Conservation (phyloP, 208 protist genomes). For the Leptomonas seymouri region DNA sequence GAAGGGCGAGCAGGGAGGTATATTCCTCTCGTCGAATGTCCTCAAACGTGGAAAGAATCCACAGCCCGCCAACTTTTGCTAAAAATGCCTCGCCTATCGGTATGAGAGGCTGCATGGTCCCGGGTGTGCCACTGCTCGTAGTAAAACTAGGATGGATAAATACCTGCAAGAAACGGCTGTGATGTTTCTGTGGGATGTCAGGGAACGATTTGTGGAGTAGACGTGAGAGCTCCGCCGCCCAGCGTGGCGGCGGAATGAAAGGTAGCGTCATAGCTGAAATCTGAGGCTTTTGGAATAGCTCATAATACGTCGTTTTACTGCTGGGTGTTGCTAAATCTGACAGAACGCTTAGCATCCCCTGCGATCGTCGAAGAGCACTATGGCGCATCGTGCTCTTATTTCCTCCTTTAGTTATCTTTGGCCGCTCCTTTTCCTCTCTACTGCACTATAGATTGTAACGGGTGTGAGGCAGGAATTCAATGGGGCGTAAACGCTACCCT, state of each 20-base stretch:
- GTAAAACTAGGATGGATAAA: slow-evolving; percentile 91
- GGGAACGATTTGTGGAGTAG: slow-evolving; percentile 68
- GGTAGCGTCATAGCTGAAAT: slow-evolving; percentile 48
- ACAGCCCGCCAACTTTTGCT: slow-evolving; percentile 35
- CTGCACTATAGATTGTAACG: neutral
- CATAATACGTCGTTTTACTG: slow-evolving; percentile 15
- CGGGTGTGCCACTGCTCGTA: slow-evolving; percentile 42
- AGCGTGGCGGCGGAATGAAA: slow-evolving; percentile 85
- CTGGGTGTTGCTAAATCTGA: slow-evolving; percentile 16
- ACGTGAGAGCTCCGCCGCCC: slow-evolving; percentile 78
- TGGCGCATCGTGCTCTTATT: slow-evolving; percentile 15
- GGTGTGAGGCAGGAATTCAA: neutral
- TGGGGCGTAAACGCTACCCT: neutral
- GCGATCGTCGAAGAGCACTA: neutral
- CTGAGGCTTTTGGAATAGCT: slow-evolving; percentile 41
- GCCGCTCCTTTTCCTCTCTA: neutral
- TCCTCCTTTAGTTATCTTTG: neutral
- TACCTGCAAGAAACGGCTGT: slow-evolving; percentile 61
- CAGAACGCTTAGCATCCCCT: slow-evolving; percentile 26
- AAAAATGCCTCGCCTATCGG: slow-evolving; percentile 69
- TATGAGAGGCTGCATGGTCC: slow-evolving; percentile 69
- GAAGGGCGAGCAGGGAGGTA: slow-evolving; percentile 48
- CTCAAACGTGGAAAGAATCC: slow-evolving; percentile 69
- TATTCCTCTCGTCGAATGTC: slow-evolving; percentile 57
- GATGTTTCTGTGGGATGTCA: slow-evolving; percentile 48